Percentiles rank a stretch among this genome's conserved stretches.
Evolutionary conservation across 306 rosid species (phyloP).

Genomic region (Vigna nakashimae): DNA sequence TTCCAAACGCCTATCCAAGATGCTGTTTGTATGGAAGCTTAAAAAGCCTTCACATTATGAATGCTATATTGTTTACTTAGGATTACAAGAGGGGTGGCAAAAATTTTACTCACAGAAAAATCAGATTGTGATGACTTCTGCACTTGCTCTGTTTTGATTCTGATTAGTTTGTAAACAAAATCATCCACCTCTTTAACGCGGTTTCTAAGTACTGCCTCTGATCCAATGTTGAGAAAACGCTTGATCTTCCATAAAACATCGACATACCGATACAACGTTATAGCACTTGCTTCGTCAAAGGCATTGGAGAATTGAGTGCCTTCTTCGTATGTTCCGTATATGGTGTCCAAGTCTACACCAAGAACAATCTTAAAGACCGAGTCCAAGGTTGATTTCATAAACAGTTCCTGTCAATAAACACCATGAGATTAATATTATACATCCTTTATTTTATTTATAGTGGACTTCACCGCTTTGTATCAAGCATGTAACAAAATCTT

Average conservation of each 20-base stretch:
- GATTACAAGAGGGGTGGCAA: background rate
- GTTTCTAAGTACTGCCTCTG: slow-evolving; percentile 49
- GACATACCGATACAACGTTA: slow-evolving; percentile 41
- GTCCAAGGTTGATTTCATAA: slow-evolving; percentile 44
- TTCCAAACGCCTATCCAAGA: too few relatives aligned
- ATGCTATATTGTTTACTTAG: too few relatives aligned
- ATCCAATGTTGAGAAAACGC: slow-evolving; percentile 53
- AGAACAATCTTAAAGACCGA: slow-evolving; percentile 47
- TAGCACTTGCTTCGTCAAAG: slow-evolving; percentile 50
- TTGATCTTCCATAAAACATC: slow-evolving; percentile 51
- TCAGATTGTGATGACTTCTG: slow-evolving; percentile 34
- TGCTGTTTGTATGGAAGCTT: background rate
- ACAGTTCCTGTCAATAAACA: slow-evolving; percentile 32
- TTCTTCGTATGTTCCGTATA: slow-evolving; percentile 45
- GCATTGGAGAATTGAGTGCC: slow-evolving; percentile 45
- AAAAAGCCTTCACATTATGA: background rate
- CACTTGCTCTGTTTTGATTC: slow-evolving; percentile 34
- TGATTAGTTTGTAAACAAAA: slow-evolving; percentile 38
- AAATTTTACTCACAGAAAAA: slow-evolving; percentile 24
- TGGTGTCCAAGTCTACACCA: slow-evolving; percentile 50
- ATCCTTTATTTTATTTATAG: background rate
- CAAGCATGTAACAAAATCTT: background rate
- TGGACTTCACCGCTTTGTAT: background rate
- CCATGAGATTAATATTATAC: background rate
- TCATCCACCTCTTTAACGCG: slow-evolving; percentile 43